Conservation (phyloP, 2,329 filamentous ascomycete genomes). For the Verruconis gallopava region DNA sequence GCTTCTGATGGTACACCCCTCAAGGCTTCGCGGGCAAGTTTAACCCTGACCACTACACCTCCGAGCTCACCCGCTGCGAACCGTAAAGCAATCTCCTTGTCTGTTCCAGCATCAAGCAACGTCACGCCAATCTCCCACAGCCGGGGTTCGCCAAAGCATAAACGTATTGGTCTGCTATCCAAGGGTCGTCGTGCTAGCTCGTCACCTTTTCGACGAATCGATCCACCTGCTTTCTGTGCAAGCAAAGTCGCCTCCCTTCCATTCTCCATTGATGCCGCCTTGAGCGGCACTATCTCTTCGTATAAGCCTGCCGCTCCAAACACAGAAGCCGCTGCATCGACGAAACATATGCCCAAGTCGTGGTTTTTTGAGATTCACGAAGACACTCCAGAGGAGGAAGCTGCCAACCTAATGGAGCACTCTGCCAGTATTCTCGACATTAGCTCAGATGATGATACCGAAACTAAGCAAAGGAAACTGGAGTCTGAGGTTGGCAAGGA, state of each 20-base stretch:
- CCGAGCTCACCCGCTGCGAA: slow-evolving; percentile 18
- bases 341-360: slow-evolving; percentile 42
- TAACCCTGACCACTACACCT: slow-evolving; percentile 21
- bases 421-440: slow-evolving; percentile 78
- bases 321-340: slow-evolving; percentile 26
- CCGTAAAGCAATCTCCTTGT: slow-evolving; percentile 28
- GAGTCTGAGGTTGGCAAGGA: slow-evolving; percentile 68
- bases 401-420: slow-evolving; percentile 87
- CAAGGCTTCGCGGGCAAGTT: slow-evolving; percentile 26
- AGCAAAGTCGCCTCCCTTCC: slow-evolving; percentile 39
- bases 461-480: slow-evolving; percentile 34
- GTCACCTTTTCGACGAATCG: slow-evolving; percentile 54
- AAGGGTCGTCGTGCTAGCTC: slow-evolving; percentile 47
- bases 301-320: slow-evolving; percentile 35
- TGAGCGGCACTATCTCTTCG: slow-evolving; percentile 59
- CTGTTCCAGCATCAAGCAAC: slow-evolving; percentile 25
- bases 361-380: slow-evolving; percentile 96
- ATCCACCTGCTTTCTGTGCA: slow-evolving; percentile 50
- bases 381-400: slow-evolving; percentile 79
- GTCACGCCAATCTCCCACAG: slow-evolving; percentile 34
- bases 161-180: slow-evolving; percentile 55
- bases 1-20: slow-evolving; percentile 22
- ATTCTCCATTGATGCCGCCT: slow-evolving; percentile 74
- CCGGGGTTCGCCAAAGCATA: slow-evolving; percentile 65
- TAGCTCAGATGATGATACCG: slow-evolving; percentile 64